Evolutionary conservation across 768 basidiomycete species (phyloP).

Genomic region (Naganishia onofrii): DNA sequence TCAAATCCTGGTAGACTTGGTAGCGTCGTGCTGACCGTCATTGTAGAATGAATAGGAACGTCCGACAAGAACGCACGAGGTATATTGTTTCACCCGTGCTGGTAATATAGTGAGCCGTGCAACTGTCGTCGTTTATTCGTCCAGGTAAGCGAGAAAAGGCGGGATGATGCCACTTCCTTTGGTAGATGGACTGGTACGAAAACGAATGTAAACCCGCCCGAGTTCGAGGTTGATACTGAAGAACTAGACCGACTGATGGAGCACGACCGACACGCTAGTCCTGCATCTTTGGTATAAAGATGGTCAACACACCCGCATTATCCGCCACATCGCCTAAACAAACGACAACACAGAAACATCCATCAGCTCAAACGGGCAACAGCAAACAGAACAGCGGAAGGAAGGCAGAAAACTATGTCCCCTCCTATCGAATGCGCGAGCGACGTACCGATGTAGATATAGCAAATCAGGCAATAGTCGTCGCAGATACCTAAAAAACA

Average conservation of each 20-base stretch:
- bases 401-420: too few relatives aligned
- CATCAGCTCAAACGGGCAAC: not conserved
- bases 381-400: not conserved
- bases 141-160: too few relatives aligned
- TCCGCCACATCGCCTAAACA: slow-evolving; percentile 48
- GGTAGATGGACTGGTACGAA: too few relatives aligned
- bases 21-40: too few relatives aligned
- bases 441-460: slow-evolving; percentile 51
- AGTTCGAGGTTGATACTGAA: not conserved
- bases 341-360: not conserved
- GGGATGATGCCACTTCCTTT: too few relatives aligned
- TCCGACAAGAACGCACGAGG: not conserved
- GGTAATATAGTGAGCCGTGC: too few relatives aligned
- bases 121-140: too few relatives aligned
- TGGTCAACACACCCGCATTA: slow-evolving; percentile 50
- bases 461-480: slow-evolving; percentile 49
- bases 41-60: too few relatives aligned
- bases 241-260: not conserved
- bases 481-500: slow-evolving; percentile 48
- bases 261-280: not conserved
- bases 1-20: not conserved
- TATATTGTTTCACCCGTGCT: too few relatives aligned
- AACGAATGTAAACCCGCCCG: not conserved
- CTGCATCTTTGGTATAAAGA: slow-evolving; percentile 47
- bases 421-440: not conserved